Evolutionary conservation across 768 basidiomycete genomes (phyloP).

Genomic region (Mrakia blollopis): DNA sequence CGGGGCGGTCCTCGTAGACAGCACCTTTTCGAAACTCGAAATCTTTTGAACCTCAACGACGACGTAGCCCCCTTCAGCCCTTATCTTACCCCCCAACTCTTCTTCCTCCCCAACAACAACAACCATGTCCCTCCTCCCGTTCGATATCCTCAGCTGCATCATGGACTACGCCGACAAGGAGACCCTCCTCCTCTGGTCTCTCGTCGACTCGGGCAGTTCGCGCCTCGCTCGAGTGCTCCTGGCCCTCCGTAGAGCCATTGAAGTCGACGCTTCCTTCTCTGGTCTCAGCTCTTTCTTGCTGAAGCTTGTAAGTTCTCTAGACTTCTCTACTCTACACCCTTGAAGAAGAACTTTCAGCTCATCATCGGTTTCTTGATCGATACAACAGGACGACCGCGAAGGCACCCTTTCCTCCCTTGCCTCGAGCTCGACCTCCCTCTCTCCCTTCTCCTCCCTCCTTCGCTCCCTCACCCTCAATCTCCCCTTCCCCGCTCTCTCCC

Average conservation of each 20-base stretch:
- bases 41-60: no score
- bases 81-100: neutral
- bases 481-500: neutral
- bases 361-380: neutral
- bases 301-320: neutral
- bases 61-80: no score
- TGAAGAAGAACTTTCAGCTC: neutral
- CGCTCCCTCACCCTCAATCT: neutral
- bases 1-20: no score
- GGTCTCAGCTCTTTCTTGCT: neutral
- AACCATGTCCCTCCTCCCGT: neutral
- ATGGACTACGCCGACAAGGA: neutral
- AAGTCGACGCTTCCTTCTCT: neutral
- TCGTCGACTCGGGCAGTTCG: neutral
- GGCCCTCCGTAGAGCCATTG: neutral
- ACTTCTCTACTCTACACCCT: neutral
- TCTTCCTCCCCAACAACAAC: neutral
- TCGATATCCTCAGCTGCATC: neutral
- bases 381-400: neutral
- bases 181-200: neutral
- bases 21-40: no score
- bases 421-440: neutral
- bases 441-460: neutral
- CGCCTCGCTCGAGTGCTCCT: neutral
- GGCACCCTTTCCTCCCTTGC: no score